Conservation (phyloP, 2,329 filamentous ascomycete species). For the Pseudogymnoascus sp. region DNA sequence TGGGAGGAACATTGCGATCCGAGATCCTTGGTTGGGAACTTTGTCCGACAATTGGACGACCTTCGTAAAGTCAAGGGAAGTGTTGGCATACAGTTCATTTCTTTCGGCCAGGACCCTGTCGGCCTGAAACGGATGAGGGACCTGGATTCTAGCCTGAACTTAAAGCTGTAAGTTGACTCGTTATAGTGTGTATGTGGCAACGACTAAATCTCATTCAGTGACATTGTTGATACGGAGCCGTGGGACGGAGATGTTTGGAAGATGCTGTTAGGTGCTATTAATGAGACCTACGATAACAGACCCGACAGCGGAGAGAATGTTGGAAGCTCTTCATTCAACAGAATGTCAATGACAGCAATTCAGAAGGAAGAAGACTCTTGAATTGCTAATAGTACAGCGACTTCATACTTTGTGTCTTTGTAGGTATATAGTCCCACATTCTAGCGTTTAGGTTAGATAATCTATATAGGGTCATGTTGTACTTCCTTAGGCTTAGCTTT, state of each 20-base stretch:
- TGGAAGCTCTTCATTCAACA: no score
- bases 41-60: slow-evolving; percentile 11
- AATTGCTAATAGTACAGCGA: no score
- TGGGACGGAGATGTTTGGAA: slow-evolving; percentile 21
- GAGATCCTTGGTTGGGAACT: slow-evolving; percentile 9
- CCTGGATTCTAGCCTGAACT: slow-evolving; percentile 10
- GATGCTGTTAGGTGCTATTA: slow-evolving; percentile 19
- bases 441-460: no score
- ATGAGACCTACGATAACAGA: slow-evolving; percentile 10
- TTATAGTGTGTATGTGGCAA: neutral
- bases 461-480: no score
- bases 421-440: no score
- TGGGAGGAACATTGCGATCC: slow-evolving; percentile 14
- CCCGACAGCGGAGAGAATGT: no score
- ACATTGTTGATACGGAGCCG: slow-evolving; percentile 16
- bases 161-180: slow-evolving; percentile 15
- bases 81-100: slow-evolving; percentile 18
- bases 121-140: slow-evolving; percentile 13
- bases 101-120: slow-evolving; percentile 14
- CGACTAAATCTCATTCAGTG: slow-evolving; percentile 2
- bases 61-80: neutral
- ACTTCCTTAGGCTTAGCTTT: no score
- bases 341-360: no score
- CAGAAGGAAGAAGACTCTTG: no score
- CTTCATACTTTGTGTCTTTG: no score